These are phyloP conservation scores for Aspergillus sp. DNA, from an alignment of 2,329 filamentous ascomycete genomes.

Conservation along the genomic window DNA sequence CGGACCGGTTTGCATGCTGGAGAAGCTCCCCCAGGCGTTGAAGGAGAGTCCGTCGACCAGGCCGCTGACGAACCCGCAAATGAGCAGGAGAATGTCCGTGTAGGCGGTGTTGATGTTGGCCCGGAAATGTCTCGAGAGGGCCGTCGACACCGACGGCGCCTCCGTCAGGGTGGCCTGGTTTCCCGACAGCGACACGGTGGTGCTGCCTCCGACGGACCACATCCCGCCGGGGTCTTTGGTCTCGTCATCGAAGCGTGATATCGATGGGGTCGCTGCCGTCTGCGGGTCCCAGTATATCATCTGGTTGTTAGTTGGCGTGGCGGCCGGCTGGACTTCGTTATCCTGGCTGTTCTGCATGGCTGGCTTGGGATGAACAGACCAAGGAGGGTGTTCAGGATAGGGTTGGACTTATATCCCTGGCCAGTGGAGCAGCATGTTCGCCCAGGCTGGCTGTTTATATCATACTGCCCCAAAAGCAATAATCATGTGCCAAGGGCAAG, in stretches of 20 bases:
- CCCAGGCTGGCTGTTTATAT: conserved; percentile 1
- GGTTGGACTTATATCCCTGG: too few relatives aligned
- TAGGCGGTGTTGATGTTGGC: conserved; percentile 22
- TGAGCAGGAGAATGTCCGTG: conserved; percentile 30
- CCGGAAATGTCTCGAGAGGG: conserved; percentile 20
- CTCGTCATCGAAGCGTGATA: conserved; percentile 5
- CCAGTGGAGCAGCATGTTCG: too few relatives aligned
- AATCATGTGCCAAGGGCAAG: background rate
- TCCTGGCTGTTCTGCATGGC: conserved; percentile 12
- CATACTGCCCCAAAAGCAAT: background rate
- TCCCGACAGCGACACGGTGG: conserved; percentile 22
- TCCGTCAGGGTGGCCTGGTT: conserved; percentile 11
- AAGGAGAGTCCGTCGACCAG: conserved; percentile 42
- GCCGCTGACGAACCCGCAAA: conserved; percentile 40
- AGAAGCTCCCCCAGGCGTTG: conserved; percentile 44
- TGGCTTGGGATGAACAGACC: conserved; percentile 3
- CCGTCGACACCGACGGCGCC: conserved; percentile 11
- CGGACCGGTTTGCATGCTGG: conserved; percentile 44
- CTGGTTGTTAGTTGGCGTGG: conserved; percentile 7
- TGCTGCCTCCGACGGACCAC: conserved; percentile 24
- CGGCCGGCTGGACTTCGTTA: conserved; percentile 5
- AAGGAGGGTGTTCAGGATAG: too few relatives aligned
- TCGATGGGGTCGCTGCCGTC: conserved; percentile 3
- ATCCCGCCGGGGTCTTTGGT: conserved; percentile 18
- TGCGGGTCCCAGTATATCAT: conserved; percentile 13